Base-by-base conservation (phyloP, 1,139 yeast genomes). In the Saccharomyces hybrid region DNA sequence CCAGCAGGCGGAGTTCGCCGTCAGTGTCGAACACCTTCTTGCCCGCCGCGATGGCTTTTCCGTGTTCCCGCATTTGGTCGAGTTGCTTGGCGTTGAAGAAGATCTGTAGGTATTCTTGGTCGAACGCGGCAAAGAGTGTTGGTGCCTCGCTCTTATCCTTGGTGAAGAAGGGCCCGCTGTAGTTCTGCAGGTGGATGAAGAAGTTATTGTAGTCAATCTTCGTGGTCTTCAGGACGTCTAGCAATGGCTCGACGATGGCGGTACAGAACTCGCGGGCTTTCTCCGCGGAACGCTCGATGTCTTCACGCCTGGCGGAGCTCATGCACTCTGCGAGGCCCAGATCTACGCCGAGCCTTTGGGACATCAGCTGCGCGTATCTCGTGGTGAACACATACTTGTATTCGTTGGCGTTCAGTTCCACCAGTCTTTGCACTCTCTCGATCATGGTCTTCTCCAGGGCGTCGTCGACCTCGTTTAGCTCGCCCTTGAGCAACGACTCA, bases 141-240 rank as follows among this genome's bases (percentile, higher is more conserved):
- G 54, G 56, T 8, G 49, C 49, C 58, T 23, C 73, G 11, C 1
- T 7, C 9, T 27, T 48, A 11, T 53, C 31, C 11, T 51, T 47
- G n/a, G 52, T 48, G 27, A 54, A 25, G 51, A 60, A 57, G 13
- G 53, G 46, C 9, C 63, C 64, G 13, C 52, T 34, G 49, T 57
- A 66, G 1, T 75, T 69, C 62, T 88, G 90, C 47, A 91, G 71
- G 13, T 72, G 71, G 19, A 86, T 72, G 71, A 91, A 91, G 65
- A 91, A 89, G 59, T 79, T 78, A 68, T 90, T 90, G 71, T 83
- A 93, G 65, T 91, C 97, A 52, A 89, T 76, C 60, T 82, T 82
- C 1, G 87, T 77, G 29, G 75, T 77, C 57, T 78, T 73, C 54
- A 93, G 70, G 62, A 84, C 75, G n/a, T 79, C 81, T 57, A 91